Conservation (phyloP, 371 early-diverging fungal species). For the Circinella minor region DNA sequence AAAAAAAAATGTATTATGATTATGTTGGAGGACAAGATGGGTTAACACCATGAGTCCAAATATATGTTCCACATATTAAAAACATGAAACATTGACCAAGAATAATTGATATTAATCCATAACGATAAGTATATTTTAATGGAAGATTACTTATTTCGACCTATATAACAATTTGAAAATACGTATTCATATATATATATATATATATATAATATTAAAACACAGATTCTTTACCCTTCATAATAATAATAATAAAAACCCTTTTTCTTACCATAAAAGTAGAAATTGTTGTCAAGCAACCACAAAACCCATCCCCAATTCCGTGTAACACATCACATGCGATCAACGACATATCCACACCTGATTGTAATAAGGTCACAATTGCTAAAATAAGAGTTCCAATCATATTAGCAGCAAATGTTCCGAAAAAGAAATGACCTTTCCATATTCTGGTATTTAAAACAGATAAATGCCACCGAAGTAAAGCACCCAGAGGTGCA, state of each 20-base stretch:
- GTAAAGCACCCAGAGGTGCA: constrained; percentile 65
- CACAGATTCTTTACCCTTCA: no score
- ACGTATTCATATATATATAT: no score
- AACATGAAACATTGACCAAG: constrained; percentile 57
- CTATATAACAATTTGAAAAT: constrained; percentile 29
- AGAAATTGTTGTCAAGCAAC: constrained; percentile 79
- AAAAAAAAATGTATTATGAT: not conserved
- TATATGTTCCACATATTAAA: constrained; percentile 53
- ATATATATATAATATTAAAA: no score
- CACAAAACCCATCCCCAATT: constrained; percentile 73
- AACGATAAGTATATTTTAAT: constrained; percentile 43
- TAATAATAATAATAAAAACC: not conserved
- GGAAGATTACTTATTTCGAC: constrained; percentile 51
- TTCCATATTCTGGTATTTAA: constrained; percentile 42
- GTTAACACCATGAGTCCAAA: constrained; percentile 54
- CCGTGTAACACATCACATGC: constrained; percentile 59
- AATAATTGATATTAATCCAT: constrained; percentile 51
- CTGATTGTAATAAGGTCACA: constrained; percentile 49
- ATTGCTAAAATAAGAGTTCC: constrained; percentile 64
- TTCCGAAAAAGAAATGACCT: constrained; percentile 45
- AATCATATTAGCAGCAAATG: constrained; percentile 67
- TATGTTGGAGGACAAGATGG: constrained; percentile 10
- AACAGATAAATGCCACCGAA: constrained; percentile 70
- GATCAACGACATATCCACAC: constrained; percentile 27
- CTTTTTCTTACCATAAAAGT: constrained; percentile 63